phyloP scores from a whole-genome alignment of 1,139 yeast genomes.

The Yamadazyma conglobata region DNA sequence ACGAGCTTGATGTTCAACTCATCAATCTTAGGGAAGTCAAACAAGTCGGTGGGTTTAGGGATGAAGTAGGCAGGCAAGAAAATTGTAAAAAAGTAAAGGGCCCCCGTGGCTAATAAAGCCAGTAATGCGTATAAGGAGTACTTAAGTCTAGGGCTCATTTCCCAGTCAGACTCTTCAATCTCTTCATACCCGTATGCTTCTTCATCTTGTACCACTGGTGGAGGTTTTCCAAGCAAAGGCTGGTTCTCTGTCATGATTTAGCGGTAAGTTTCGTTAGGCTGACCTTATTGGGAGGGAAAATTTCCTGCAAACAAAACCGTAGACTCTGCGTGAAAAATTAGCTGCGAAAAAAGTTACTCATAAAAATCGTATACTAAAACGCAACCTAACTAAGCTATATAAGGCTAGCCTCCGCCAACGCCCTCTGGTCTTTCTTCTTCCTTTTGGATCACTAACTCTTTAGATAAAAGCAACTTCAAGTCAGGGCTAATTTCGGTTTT shows the following conservation, averaged over 20 bases:
- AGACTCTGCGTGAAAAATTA: too few relatives aligned
- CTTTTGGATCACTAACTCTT: slow-evolving; percentile 58
- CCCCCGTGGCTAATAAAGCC: slow-evolving; percentile 16
- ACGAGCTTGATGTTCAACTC: slow-evolving; percentile 22
- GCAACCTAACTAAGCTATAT: neutral
- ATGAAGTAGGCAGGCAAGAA: slow-evolving; percentile 33
- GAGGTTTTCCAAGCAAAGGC: slow-evolving; percentile 9
- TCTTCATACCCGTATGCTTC: slow-evolving; percentile 15
- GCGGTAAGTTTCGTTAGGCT: too few relatives aligned
- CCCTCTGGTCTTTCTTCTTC: slow-evolving; percentile 57
- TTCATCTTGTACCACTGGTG: too few relatives aligned
- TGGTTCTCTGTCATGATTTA: slow-evolving; percentile 18
- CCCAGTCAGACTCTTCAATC: slow-evolving; percentile 16
- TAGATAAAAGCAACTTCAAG: slow-evolving; percentile 56
- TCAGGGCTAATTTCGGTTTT: slow-evolving; percentile 36
- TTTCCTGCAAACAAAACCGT: too few relatives aligned
- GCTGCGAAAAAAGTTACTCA: too few relatives aligned
- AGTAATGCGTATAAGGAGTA: slow-evolving; percentile 15
- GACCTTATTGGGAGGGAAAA: too few relatives aligned
- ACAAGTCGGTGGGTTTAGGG: slow-evolving; percentile 29
- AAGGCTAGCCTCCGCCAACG: slow-evolving; percentile 39
- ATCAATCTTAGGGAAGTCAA: slow-evolving; percentile 25
- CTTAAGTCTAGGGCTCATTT: slow-evolving; percentile 17
- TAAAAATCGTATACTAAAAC: too few relatives aligned
- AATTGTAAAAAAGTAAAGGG: slow-evolving; percentile 31